Evolutionary conservation across 1,284 basidiomycete species (phyloP).

Genomic region (Vanrija sp.): DNA sequence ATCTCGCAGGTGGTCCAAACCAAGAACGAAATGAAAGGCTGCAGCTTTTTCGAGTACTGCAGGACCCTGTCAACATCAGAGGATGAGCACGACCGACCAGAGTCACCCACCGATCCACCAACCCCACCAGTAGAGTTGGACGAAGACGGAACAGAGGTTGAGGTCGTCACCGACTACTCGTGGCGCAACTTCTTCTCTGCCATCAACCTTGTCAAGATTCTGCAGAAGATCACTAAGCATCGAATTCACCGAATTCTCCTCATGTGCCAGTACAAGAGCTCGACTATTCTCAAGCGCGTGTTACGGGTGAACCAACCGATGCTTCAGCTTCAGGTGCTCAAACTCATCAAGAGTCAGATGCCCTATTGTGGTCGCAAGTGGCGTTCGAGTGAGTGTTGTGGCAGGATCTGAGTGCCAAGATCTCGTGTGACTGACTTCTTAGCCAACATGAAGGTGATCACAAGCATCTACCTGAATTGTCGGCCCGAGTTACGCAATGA

Average conservation of each 20-base stretch:
- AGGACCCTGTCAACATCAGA: neutral
- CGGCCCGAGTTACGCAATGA: slow-evolving; percentile 94
- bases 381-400: slow-evolving; percentile 72
- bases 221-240: slow-evolving; percentile 96
- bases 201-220: slow-evolving; percentile 97
- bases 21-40: slow-evolving; percentile 63
- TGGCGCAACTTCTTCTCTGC: slow-evolving; percentile 98
- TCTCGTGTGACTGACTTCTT: slow-evolving; percentile 1
- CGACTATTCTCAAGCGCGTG: slow-evolving; percentile 91
- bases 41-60: slow-evolving; percentile 85
- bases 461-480: slow-evolving; percentile 95
- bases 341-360: slow-evolving; percentile 97
- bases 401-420: neutral
- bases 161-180: slow-evolving; percentile 87
- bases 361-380: slow-evolving; percentile 98
- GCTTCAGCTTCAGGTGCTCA: slow-evolving; percentile 92
- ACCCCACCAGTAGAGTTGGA: slow-evolving; percentile 36
- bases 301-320: slow-evolving; percentile 90
- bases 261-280: slow-evolving; percentile 97
- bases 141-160: slow-evolving; percentile 64
- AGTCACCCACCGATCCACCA: slow-evolving; percentile 46
- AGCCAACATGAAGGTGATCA: slow-evolving; percentile 99
- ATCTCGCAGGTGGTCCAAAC: slow-evolving; percentile 76
- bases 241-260: slow-evolving; percentile 92
- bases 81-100: neutral